Evolutionary conservation across 2,329 filamentous ascomycete species (phyloP).

Genomic region (Madurella fahalii): DNA sequence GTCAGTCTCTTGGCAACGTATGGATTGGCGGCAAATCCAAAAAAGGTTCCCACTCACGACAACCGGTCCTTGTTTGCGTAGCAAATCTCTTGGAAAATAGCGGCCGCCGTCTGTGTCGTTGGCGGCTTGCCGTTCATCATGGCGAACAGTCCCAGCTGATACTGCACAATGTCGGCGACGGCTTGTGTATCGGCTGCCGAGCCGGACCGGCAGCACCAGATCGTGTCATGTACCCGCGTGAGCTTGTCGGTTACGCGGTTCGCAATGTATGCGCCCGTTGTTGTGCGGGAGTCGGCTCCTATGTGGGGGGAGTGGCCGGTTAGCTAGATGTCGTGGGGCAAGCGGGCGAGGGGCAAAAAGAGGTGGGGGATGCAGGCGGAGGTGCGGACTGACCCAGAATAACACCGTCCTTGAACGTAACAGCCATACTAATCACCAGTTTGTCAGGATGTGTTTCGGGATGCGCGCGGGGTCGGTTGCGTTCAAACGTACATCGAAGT

Average conservation of each 20-base stretch:
- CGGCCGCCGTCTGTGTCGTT: constrained; percentile 90
- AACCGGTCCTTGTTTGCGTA: constrained; percentile 95
- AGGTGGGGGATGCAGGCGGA: background rate
- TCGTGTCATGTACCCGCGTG: constrained; percentile 96
- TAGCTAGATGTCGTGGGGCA: background rate
- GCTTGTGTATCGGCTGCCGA: constrained; percentile 97
- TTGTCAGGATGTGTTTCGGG: constrained; percentile 13
- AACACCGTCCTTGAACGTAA: constrained; percentile 97
- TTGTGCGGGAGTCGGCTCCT: constrained; percentile 95
- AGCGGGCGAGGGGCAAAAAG: background rate
- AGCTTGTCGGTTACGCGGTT: constrained; percentile 99
- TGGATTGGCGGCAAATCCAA: too few relatives aligned
- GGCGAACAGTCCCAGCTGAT: constrained; percentile 89
- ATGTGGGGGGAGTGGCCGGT: background rate
- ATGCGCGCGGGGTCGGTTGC: constrained; percentile 18
- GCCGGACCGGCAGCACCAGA: constrained; percentile 98
- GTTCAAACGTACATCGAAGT: constrained; percentile 75
- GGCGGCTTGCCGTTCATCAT: constrained; percentile 85
- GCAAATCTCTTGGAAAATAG: constrained; percentile 96
- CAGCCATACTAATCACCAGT: constrained; percentile 71
- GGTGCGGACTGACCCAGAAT: constrained; percentile 64
- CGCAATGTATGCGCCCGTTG: constrained; percentile 95
- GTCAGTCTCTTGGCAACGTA: background rate
- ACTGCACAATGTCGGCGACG: constrained; percentile 95
- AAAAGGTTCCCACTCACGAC: constrained; percentile 54